Evolutionary conservation across 305 asterid genomes (phyloP), one percentile per base, ranked within the genome.

Genomic region (Rubia balearica): DNA sequence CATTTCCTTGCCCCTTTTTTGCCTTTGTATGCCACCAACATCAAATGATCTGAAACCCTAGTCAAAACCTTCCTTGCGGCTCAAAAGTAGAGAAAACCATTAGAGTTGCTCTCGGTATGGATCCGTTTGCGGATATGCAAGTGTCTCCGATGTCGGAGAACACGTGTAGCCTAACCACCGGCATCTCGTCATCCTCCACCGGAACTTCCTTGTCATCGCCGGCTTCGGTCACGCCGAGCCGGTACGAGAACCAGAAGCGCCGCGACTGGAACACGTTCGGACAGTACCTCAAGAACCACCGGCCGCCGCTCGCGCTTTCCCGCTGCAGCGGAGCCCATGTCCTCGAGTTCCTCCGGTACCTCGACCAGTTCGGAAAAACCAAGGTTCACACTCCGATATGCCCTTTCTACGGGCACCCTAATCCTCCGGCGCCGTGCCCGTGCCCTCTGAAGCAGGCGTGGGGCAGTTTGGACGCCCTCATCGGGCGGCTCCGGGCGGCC

Each of bases 271-370:
- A 86, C 87, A 83, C 97, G 2, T 91, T 91, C 42, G 89, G 88
- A 0, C 95, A 89, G 80, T 91, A 91, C 84, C 75, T 91, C 12
- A 83, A 80, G 55, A 91, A 91, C 86, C 97, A 91, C 78, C 87
- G 97, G 41, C 97, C 97, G 8, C 97, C 97, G 38, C 93, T 91
- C 3, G 45, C 90, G 1, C 93, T 91, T 13, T 83, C 86, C 76
- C 89, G 96, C 8, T 91, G 97, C 85, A 91, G 97, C 71, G 97
- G 96, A 0, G 95, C 97, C 19, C 95, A 91, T 83, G 97, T 89
- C 5, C 96, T 90, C 5, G 97, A 90, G 42, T 90, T 90, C 77
- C 97, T 89, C 64, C 83, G 96, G 0, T 89, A 89, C 81, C 91
- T 87, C 38, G 96, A 91, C 67, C 97, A 91, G 78, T 89, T 91